Base-by-base conservation (phyloP, 78 protist species). In the Acrasis kona region DNA sequence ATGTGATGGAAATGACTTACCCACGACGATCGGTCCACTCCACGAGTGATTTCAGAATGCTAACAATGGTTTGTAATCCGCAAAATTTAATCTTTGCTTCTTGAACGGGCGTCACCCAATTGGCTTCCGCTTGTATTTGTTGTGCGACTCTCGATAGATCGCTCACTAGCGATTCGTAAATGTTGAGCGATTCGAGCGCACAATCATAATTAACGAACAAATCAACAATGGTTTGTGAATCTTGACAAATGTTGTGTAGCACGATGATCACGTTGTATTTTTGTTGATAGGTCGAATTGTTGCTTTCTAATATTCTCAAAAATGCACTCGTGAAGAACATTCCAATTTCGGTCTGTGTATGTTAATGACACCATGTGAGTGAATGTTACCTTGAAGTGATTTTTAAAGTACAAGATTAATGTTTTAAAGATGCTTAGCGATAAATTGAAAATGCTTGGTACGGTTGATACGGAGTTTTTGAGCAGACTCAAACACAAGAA, bases 121-220 rank as follows among this genome's bases (percentile, higher is more conserved):
- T 40, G 29, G 58, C 82, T 1, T 77, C 19, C 19, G 77, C 1
- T 30, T 5, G 72, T 2, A 61, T 29, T 37, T 82, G 71, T 57
- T 91, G 95, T 6, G 85, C 85, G 8, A 90, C 79, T 27, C 76
- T 64, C n/a, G 86, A 77, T n/a, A 95, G 41, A 67, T 85, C 78
- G 74, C 85, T 76, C 61, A 90, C 72, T n/a, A 87, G 81, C 58
- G 69, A 57, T 58, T 87, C 94, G 79, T 90, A 87, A 28, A 96
- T 77, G 71, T 94, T 89, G 28, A 41, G 74, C n/a, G 70, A 30
- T 12, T 72, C n/a, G 40, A 93, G 7, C 68, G 79, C 93, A 76
- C 99, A 94, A 85, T 96, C 99, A 84, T 96, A 96, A 84, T 96
- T 96, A 68, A 95, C 74, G 68, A 82, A 96, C 8, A 94, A 72